These are phyloP conservation scores for Tuber umbilicatum DNA, from an alignment of 495 filamentous ascomycete species.

Conservation along the genomic window DNA sequence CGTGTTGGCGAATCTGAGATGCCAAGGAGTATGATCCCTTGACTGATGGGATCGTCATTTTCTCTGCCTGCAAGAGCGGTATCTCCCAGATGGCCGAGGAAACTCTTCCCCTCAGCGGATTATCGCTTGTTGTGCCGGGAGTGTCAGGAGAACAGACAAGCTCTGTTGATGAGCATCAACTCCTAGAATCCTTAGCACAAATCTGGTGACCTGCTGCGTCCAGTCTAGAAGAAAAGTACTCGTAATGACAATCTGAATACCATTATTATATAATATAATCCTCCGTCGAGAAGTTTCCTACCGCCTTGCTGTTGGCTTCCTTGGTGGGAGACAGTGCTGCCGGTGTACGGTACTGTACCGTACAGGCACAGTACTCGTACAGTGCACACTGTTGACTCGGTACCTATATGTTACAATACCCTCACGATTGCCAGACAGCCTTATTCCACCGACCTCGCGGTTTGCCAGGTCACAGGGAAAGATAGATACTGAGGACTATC, in stretches of 20 bases:
- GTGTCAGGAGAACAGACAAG: background rate
- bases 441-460: background rate
- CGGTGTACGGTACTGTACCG: background rate
- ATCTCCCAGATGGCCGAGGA: background rate
- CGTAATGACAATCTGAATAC: background rate
- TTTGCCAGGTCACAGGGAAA: background rate
- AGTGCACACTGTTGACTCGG: background rate
- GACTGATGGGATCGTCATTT: too few species aligned
- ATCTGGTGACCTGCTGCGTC: background rate
- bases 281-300: background rate
- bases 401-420: background rate
- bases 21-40: background rate
- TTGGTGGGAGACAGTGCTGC: background rate
- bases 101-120: too few species aligned
- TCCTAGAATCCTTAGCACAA: background rate
- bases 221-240: background rate
- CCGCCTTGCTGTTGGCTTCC: background rate
- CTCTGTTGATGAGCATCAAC: background rate
- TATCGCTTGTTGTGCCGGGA: background rate
- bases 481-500: background rate
- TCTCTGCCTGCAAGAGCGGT: background rate
- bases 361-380: too few species aligned
- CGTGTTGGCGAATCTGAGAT: background rate
- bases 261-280: background rate
- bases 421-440: background rate